Conservation (phyloP, 2,329 filamentous ascomycete genomes). For the Cladophialophora chaetospira region DNA sequence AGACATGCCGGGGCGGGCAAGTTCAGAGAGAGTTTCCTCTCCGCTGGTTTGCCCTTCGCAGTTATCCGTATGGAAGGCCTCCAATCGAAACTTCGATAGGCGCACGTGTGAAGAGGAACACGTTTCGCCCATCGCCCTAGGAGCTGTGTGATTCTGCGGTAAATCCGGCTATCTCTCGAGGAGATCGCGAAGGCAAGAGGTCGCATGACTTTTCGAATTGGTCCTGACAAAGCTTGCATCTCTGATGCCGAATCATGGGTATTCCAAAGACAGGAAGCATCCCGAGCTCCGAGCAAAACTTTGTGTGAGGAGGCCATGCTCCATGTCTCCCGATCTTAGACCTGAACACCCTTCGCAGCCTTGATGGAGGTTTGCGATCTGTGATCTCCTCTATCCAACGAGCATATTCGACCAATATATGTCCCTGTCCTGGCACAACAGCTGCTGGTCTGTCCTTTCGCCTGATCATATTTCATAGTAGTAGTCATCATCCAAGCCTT, state of each 20-base stretch:
- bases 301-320: not conserved
- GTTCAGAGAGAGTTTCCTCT: conserved; percentile 7
- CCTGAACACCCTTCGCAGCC: not conserved
- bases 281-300: not conserved
- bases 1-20: conserved; percentile 3
- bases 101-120: not conserved
- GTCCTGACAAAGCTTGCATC: not conserved
- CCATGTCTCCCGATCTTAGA: not conserved
- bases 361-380: not conserved
- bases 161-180: not conserved
- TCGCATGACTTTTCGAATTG: conserved; percentile 15
- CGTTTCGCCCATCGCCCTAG: not conserved
- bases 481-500: conserved; percentile 88
- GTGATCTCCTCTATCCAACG: conserved; percentile 16
- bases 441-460: not conserved
- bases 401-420: conserved; percentile 1
- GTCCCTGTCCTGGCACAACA: not conserved
- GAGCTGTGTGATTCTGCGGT: no score
- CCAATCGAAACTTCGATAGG: not conserved
- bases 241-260: not conserved
- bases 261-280: conserved; percentile 3
- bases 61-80: not conserved
- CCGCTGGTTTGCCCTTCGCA: not conserved
- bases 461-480: conserved; percentile 67
- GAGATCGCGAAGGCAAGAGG: not conserved